Evolutionary conservation across 805 yeast genomes (phyloP).

Genomic region (Teunomyces tritomae): DNA sequence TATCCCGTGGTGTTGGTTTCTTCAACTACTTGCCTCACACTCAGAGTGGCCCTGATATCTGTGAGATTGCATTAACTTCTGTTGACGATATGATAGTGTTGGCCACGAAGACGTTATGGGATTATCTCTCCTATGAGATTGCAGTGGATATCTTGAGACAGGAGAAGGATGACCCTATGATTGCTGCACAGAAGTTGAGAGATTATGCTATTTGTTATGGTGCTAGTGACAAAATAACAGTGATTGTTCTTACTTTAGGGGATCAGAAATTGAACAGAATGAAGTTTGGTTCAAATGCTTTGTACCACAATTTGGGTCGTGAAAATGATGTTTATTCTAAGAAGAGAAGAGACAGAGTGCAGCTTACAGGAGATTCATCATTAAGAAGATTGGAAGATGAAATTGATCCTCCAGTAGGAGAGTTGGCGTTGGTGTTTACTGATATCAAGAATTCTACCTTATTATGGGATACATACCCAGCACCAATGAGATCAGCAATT

Average conservation of each 20-base stretch:
- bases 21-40: conserved; percentile 83
- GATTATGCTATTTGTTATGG: conserved; percentile 96
- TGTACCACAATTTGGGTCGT: conserved; percentile 40
- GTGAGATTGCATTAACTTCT: conserved; percentile 55
- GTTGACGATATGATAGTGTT: conserved; percentile 82
- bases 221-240: conserved; percentile 72
- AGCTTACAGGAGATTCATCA: conserved; percentile 65
- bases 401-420: conserved; percentile 92
- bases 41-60: conserved; percentile 81
- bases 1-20: conserved; percentile 91
- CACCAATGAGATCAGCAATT: conserved; percentile 95
- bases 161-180: conserved; percentile 76
- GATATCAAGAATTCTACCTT: conserved; percentile 94
- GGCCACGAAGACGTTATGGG: conserved; percentile 86
- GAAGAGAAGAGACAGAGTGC: conserved; percentile 45
- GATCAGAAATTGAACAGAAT: conserved; percentile 40
- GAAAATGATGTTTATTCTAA: conserved; percentile 32
- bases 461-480: conserved; percentile 90
- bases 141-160: conserved; percentile 90
- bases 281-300: conserved; percentile 25
- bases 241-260: conserved; percentile 72
- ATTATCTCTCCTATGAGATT: conserved; percentile 71
- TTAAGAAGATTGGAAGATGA: conserved; percentile 84
- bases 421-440: conserved; percentile 92
- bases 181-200: conserved; percentile 89